These are phyloP conservation scores for Curvularia verruculosa DNA, from an alignment of 2,329 filamentous ascomycete species.

Conservation along the genomic window DNA sequence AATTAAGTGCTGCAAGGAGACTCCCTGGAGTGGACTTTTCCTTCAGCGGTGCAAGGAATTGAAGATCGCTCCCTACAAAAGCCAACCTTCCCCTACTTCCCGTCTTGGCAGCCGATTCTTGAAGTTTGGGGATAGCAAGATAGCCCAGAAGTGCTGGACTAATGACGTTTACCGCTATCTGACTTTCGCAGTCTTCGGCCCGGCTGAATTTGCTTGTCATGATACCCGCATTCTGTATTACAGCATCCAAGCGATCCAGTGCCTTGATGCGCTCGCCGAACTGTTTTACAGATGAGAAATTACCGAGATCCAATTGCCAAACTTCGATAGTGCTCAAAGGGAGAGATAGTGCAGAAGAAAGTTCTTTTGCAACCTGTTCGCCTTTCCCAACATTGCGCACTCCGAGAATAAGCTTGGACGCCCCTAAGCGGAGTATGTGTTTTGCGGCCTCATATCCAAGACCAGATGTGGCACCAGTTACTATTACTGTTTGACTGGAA, in stretches of 20 bases:
- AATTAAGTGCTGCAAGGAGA: constrained; percentile 32
- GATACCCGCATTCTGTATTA: constrained; percentile 51
- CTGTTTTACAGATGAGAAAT: constrained; percentile 1
- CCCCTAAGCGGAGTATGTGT: constrained; percentile 50
- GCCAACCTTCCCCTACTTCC: constrained; percentile 25
- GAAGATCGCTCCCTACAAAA: constrained; percentile 39
- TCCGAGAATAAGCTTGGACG: constrained; percentile 53
- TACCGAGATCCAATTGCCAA: constrained; percentile 53
- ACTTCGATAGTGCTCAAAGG: constrained; percentile 48
- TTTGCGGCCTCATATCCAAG: constrained; percentile 54
- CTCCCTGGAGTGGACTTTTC: constrained; percentile 19
- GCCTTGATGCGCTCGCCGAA: constrained; percentile 8
- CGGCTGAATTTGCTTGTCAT: constrained; percentile 12
- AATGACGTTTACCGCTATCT: constrained; percentile 34
- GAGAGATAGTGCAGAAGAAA: constrained; percentile 34
- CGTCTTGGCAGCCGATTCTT: constrained; percentile 21
- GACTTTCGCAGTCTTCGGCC: constrained; percentile 22
- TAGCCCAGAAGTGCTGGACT: constrained; percentile 26
- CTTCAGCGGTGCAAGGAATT: constrained; percentile 29
- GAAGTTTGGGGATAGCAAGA: constrained; percentile 38
- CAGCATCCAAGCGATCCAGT: constrained; percentile 42
- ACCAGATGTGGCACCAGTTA: constrained; percentile 57
- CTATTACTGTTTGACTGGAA: constrained; percentile 49
- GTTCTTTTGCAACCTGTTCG: constrained; percentile 50
- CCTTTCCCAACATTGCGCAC: constrained; percentile 53